phyloP scores from a whole-genome alignment of 1,284 basidiomycete genomes.

The Coniferiporia sulphurascens region DNA sequence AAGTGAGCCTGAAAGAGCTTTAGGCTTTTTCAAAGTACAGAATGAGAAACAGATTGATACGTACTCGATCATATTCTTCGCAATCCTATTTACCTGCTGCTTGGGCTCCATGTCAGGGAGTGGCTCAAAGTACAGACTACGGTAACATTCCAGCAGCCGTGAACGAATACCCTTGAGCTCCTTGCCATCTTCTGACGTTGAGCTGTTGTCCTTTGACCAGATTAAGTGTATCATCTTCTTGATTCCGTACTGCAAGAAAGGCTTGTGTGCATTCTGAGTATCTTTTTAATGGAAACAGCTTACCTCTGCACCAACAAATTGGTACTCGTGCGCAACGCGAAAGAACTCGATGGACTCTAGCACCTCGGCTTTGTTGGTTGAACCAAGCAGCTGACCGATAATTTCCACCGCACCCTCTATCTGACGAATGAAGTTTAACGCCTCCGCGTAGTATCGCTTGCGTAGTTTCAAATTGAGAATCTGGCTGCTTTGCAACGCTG shows the following conservation, averaged over 20 bases:
- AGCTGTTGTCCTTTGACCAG: conserved; percentile 92
- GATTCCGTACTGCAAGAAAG: conserved; percentile 62
- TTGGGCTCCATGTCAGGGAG: conserved; percentile 68
- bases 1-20: conserved; percentile 61
- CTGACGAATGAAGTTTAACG: conserved; percentile 79
- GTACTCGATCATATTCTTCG: conserved; percentile 97
- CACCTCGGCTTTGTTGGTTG: conserved; percentile 90
- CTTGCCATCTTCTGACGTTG: conserved; percentile 80
- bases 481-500: conserved; percentile 59
- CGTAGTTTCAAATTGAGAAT: conserved; percentile 71
- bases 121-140: conserved; percentile 85
- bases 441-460: conserved; percentile 87
- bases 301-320: conserved; percentile 74
- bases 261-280: background rate
- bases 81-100: conserved; percentile 87
- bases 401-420: conserved; percentile 78
- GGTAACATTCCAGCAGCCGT: conserved; percentile 87
- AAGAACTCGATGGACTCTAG: conserved; percentile 97
- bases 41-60: conserved; percentile 27
- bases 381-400: conserved; percentile 78
- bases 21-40: conserved; percentile 5
- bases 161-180: conserved; percentile 88
- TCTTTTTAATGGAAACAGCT: conserved; percentile 20
- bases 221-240: conserved; percentile 97
- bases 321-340: conserved; percentile 79